Evolutionary conservation across 1,284 basidiomycete genomes (phyloP).

Genomic region (Exobasidium cylindrosporum): DNA sequence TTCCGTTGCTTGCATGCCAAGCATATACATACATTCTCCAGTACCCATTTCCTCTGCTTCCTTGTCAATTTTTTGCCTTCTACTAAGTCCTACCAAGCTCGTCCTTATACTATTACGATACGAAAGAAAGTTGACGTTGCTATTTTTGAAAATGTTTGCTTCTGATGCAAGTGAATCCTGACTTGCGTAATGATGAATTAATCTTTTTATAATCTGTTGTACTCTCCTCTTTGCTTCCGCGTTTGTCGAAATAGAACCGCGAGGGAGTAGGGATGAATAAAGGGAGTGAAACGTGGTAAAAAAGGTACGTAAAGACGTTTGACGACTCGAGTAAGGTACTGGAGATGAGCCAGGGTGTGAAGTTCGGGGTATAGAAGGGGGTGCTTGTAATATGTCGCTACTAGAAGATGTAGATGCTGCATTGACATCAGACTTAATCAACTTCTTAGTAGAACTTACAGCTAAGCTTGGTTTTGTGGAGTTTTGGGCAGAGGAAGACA

Average conservation of each 20-base stretch:
- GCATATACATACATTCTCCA: background rate
- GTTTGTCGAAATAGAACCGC: background rate
- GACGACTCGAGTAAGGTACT: background rate
- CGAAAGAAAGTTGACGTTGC: background rate
- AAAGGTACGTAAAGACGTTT: background rate
- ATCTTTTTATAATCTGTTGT: background rate
- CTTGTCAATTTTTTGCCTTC: background rate
- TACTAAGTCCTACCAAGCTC: background rate
- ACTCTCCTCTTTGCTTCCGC: background rate
- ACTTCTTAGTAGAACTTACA: no score
- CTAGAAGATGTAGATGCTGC: no score
- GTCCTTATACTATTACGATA: constrained; percentile 8
- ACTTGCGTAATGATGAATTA: constrained; percentile 2
- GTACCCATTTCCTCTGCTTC: background rate
- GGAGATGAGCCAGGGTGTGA: background rate
- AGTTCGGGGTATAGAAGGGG: constrained; percentile 1
- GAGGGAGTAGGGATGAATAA: background rate
- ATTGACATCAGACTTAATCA: no score
- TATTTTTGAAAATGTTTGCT: constrained; percentile 2
- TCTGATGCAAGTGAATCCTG: background rate
- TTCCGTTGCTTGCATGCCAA: background rate
- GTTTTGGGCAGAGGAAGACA: no score
- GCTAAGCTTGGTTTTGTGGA: no score
- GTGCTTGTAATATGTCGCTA: no score
- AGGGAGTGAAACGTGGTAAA: constrained; percentile 8